Percentiles rank a stretch among this genome's conserved stretches.
These are phyloP conservation scores for Herpetomonas tarakana DNA, from an alignment of 208 protist genomes.

Conservation along the genomic window DNA sequence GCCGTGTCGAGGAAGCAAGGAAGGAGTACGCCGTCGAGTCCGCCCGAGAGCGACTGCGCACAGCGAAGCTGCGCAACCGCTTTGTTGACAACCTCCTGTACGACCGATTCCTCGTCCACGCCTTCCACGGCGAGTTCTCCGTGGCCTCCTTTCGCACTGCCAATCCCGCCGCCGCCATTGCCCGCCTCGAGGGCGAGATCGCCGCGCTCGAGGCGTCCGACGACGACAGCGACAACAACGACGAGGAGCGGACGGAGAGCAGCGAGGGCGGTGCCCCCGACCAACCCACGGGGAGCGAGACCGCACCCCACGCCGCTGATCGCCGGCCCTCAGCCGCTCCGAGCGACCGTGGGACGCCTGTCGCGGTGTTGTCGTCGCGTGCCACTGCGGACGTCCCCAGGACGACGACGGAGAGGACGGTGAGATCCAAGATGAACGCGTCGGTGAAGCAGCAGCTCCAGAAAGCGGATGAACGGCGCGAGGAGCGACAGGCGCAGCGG, in stretches of 20 bases:
- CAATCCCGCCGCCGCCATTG: conserved; percentile 50
- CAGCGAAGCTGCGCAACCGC: conserved; percentile 81
- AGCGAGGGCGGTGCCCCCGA: conserved; percentile 5
- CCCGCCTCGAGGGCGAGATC: conserved; percentile 50
- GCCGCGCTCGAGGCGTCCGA: conserved; percentile 52
- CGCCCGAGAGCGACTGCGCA: conserved; percentile 77
- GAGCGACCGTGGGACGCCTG: neutral
- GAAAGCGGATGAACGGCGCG: conserved; percentile 87
- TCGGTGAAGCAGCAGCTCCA: conserved; percentile 79
- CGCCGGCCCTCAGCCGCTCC: conserved; percentile 5
- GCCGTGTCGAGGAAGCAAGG: conserved; percentile 63
- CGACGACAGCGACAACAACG: conserved; percentile 16
- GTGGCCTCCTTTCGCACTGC: conserved; percentile 91
- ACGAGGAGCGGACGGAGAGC: conserved; percentile 7
- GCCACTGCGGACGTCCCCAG: neutral
- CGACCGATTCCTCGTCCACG: conserved; percentile 87
- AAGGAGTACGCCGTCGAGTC: conserved; percentile 76
- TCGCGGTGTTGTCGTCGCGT: neutral
- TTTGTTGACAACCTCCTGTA: conserved; percentile 91
- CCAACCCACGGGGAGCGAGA: neutral
- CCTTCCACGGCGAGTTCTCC: conserved; percentile 59
- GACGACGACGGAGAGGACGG: conserved; percentile 1
- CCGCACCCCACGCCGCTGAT: conserved; percentile 3
- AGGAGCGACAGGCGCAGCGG: conserved; percentile 69
- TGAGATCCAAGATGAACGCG: conserved; percentile 34